These are phyloP conservation scores for Glycine soja DNA, from an alignment of 306 rosid genomes.

Conservation along the genomic window DNA sequence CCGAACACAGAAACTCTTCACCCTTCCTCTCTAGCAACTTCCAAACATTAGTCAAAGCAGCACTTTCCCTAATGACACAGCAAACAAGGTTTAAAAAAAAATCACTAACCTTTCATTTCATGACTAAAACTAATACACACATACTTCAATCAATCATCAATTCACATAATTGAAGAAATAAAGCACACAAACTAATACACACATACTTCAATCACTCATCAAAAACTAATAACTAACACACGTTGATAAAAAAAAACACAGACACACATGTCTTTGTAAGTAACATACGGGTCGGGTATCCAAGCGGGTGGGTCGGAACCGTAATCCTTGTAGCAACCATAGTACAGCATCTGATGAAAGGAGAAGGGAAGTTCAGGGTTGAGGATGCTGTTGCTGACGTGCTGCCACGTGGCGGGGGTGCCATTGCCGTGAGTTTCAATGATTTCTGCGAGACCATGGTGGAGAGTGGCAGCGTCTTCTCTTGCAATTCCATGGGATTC, in stretches of 20 bases:
- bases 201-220: too few species aligned
- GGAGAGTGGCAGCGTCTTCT: slow-evolving; percentile 58
- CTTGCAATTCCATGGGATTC: slow-evolving; percentile 63
- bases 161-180: not conserved
- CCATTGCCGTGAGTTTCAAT: slow-evolving; percentile 55
- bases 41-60: slow-evolving; percentile 72
- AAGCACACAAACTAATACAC: not conserved
- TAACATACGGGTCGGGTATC: slow-evolving; percentile 75
- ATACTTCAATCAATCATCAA: not conserved
- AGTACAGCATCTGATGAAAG: slow-evolving; percentile 84
- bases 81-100: not conserved
- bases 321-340: slow-evolving; percentile 66
- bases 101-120: slow-evolving; percentile 25
- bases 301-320: slow-evolving; percentile 96
- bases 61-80: slow-evolving; percentile 63
- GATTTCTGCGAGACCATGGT: slow-evolving; percentile 57
- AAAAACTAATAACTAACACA: too few species aligned
- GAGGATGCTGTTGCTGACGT: slow-evolving; percentile 64
- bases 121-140: too few species aligned
- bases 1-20: slow-evolving; percentile 73
- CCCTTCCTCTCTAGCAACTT: slow-evolving; percentile 77
- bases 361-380: slow-evolving; percentile 80
- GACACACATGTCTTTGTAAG: not conserved
- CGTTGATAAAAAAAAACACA: not conserved
- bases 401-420: slow-evolving; percentile 78